A percentile compares a stretch with the other conserved stretches of the same genome.
phyloP scores from a whole-genome alignment of 208 protist genomes.

The Trypanosoma avium region DNA sequence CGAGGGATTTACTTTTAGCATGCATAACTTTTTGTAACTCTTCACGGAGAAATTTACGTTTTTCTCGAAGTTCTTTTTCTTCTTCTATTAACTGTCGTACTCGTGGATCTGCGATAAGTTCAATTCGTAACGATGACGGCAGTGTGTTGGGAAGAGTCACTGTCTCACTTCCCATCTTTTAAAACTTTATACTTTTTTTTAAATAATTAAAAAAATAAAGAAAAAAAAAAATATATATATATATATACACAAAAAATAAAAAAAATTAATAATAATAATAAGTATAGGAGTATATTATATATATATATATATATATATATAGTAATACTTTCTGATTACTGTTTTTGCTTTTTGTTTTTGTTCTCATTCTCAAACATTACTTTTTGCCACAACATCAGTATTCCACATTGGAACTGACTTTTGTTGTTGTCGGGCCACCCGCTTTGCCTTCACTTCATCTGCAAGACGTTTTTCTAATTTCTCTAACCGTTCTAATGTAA shows the following conservation, averaged over 20 bases:
- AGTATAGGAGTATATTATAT: too few relatives aligned
- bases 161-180: not conserved
- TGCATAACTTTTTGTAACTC: conserved; percentile 16
- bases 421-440: conserved; percentile 34
- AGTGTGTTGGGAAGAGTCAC: conserved; percentile 10
- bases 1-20: conserved; percentile 11
- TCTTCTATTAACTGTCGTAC: conserved; percentile 23
- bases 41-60: conserved; percentile 13
- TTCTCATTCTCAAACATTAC: not conserved
- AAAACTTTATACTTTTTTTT: not conserved
- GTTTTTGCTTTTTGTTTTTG: too few relatives aligned
- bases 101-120: conserved; percentile 22
- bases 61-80: conserved; percentile 29
- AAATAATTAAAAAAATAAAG: conserved; percentile 8
- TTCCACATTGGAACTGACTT: conserved; percentile 30
- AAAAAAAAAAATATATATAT: not conserved
- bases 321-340: too few relatives aligned
- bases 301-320: conserved; percentile 6
- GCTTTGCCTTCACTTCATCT: conserved; percentile 48
- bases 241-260: too few relatives aligned
- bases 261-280: too few relatives aligned
- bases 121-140: conserved; percentile 32
- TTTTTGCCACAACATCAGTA: conserved; percentile 4
- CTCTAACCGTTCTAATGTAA: conserved; percentile 92
- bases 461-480: conserved; percentile 79